phyloP scores from a whole-genome alignment of 768 basidiomycete species.

The Lactarius akahatsu region DNA sequence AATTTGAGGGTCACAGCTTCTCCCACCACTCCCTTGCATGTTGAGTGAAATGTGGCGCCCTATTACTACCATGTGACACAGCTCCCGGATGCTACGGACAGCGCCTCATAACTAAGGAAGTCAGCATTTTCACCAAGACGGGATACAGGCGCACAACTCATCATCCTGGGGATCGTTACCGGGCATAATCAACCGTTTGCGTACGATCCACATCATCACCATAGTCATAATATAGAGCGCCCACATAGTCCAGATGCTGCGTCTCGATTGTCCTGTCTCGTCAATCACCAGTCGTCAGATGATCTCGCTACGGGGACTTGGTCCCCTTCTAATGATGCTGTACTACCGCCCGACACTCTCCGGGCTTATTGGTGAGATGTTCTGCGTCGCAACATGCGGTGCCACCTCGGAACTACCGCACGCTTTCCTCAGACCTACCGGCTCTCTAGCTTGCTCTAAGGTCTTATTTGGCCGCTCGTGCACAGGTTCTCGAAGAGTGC shows the following conservation, averaged over 20 bases:
- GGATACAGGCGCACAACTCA: background rate
- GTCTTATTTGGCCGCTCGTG: background rate
- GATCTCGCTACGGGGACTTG: background rate
- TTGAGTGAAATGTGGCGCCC: background rate
- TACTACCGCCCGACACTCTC: background rate
- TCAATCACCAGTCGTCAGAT: background rate
- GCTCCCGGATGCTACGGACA: background rate
- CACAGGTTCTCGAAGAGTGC: background rate
- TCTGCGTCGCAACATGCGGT: background rate
- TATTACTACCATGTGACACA: background rate
- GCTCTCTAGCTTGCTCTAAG: background rate
- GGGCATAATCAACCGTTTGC: background rate
- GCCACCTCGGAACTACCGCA: background rate
- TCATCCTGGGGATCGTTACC: background rate
- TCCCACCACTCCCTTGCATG: background rate
- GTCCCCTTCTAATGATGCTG: background rate
- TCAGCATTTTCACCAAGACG: background rate
- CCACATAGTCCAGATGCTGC: background rate
- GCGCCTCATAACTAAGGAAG: background rate
- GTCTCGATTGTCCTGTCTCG: background rate
- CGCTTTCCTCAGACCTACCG: background rate
- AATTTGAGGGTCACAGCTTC: background rate
- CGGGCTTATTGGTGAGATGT: background rate
- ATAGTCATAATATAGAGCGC: background rate
- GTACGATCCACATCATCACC: background rate